Evolutionary conservation across 148 eudicot genomes (phyloP).

Genomic region (Oxyria digyna): DNA sequence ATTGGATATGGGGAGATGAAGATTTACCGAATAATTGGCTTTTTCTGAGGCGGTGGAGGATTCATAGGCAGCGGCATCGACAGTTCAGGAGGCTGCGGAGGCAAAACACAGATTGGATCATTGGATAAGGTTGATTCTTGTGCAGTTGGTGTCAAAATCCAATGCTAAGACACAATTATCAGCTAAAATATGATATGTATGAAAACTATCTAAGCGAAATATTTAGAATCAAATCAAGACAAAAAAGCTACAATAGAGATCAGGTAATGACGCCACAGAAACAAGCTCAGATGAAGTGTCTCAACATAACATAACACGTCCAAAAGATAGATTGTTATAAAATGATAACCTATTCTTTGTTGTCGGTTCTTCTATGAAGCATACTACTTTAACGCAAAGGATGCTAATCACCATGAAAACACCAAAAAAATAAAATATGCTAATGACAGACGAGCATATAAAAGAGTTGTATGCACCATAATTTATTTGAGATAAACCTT

Average conservation of each 20-base stretch:
- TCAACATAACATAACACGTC: no score
- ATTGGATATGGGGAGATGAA: not conserved
- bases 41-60: conserved; percentile 21
- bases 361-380: not conserved
- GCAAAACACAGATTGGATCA: not conserved
- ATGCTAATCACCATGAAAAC: not conserved
- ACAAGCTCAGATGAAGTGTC: no score
- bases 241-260: no score
- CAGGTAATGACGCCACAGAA: no score
- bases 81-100: conserved; percentile 40
- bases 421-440: not conserved
- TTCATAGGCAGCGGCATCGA: conserved; percentile 24
- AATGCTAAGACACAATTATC: no score
- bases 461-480: not conserved
- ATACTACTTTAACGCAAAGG: no score
- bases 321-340: not conserved
- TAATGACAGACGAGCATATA: no score
- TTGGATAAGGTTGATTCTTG: not conserved
- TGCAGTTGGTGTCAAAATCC: not conserved
- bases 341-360: not conserved
- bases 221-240: no score
- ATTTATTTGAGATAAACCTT: not conserved
- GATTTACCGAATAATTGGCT: conserved; percentile 46
- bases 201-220: no score
- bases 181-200: no score